Evolutionary conservation across 2,329 filamentous ascomycete species (phyloP), one percentile per base, ranked within the genome.

Genomic region (Xylariales sp.): DNA sequence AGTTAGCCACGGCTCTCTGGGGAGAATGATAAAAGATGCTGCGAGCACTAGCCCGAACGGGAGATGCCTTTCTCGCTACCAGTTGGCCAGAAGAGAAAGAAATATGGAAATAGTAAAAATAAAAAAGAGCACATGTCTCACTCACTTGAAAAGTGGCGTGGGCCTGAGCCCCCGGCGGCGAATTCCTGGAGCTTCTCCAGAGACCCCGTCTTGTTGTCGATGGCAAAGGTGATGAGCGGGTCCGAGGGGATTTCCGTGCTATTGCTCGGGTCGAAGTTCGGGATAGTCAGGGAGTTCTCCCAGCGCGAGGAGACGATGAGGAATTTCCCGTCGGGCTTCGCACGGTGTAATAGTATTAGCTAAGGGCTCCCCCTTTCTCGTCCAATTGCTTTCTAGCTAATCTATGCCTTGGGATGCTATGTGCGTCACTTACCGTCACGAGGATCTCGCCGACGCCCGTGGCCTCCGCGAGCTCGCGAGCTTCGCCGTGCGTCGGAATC

Each of bases 301-400:
- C 86, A 86, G 69, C 92, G 89, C 70, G 91, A 91, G 2, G 90
- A 91, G 49, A 91, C 84, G 71, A 91, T 83, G 59, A 94, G 76
- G 81, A 89, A 92, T 43, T 84, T 86, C 67, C 84, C 81, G 74
- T 89, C 86, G 56, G 87, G 86, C 87, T 89, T 49, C 45, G 36
- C 18, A 34, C n/a, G 30, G 46, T 49, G 23, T 34, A 2, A 12
- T 7, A 2, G 9, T 7, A 52, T 70, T 65, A 70, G 65, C 52
- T 18, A 52, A 34, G 34, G 32, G 39, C 10, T 12, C 39, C 39
- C 39, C 39, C 23, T 23, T 23, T 23, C 23, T 41, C 14, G 14
- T 14, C 10, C 39, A 12, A 12, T 14, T 14, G 10, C 39, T 10
- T 14, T 41, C 2, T 12, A 5, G 12, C 39, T 14, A 12, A 2